phyloP scores from a whole-genome alignment of 2,329 filamentous ascomycete species.

The Aspergillus quadrilineatus region DNA sequence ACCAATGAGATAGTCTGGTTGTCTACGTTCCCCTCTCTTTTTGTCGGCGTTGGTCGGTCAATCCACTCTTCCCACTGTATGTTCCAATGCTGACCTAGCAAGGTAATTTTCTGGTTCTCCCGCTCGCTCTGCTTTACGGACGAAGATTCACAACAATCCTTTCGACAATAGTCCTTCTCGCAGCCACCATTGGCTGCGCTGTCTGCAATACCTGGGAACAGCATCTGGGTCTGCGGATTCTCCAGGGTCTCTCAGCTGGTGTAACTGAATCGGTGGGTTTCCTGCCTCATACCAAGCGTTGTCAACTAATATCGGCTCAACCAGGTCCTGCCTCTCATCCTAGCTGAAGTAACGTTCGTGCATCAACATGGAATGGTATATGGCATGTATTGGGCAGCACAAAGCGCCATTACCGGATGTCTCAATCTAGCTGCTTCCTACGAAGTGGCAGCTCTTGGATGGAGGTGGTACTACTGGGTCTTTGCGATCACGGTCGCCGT shows the following conservation, averaged over 20 bases:
- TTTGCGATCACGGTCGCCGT: conserved; percentile 37
- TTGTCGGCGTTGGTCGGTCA: conserved; percentile 40
- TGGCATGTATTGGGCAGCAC: conserved; percentile 42
- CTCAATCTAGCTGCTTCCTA: conserved; percentile 40
- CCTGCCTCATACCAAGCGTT: not conserved
- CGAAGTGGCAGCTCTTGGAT: conserved; percentile 35
- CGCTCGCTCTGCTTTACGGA: conserved; percentile 40
- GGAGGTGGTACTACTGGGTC: conserved; percentile 47
- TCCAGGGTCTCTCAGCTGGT: conserved; percentile 41
- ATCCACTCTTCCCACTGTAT: not conserved
- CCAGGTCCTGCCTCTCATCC: conserved; percentile 39
- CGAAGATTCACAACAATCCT: conserved; percentile 38
- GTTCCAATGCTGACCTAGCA: not conserved
- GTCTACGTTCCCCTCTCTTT: conserved; percentile 40
- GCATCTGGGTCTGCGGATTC: conserved; percentile 39
- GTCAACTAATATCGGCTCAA: not conserved
- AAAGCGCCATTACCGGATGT: conserved; percentile 34
- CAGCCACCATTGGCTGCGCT: conserved; percentile 36
- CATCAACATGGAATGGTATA: conserved; percentile 40
- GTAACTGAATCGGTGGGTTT: conserved; percentile 36
- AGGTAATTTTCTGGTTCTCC: conserved; percentile 41
- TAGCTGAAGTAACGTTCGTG: conserved; percentile 43
- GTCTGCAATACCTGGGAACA: conserved; percentile 33
- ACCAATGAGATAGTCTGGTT: conserved; percentile 34
- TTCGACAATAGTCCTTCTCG: conserved; percentile 33